These are phyloP conservation scores for Chlamydomonas reinhardtii DNA, from an alignment of 163 green algal species.

Conservation along the genomic window DNA sequence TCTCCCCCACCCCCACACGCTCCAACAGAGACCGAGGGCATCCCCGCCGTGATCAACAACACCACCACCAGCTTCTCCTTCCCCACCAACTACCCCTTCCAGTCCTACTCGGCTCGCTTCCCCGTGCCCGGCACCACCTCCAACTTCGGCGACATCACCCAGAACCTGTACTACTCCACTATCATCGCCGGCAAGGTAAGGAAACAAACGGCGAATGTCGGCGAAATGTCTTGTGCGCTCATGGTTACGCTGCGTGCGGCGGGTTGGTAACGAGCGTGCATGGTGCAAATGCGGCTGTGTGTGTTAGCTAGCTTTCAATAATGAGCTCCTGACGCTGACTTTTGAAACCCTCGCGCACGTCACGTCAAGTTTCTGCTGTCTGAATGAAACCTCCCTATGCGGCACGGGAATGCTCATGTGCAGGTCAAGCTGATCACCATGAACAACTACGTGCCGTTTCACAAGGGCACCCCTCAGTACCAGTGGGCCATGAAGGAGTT, in stretches of 20 bases:
- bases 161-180: slow-evolving; percentile 43
- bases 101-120: slow-evolving; percentile 53
- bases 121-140: slow-evolving; percentile 42
- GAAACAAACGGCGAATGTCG: too few relatives aligned
- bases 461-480: slow-evolving; percentile 63
- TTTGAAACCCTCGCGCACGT: too few relatives aligned
- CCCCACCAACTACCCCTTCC: slow-evolving; percentile 58
- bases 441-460: slow-evolving; percentile 73
- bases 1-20: background rate
- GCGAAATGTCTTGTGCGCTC: too few relatives aligned
- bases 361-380: too few relatives aligned
- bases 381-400: too few relatives aligned
- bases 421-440: slow-evolving; percentile 64
- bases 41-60: slow-evolving; percentile 60
- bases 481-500: slow-evolving; percentile 73
- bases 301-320: too few relatives aligned
- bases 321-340: too few relatives aligned
- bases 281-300: too few relatives aligned
- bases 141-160: slow-evolving; percentile 51
- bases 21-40: slow-evolving; percentile 23
- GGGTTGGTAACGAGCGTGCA: too few relatives aligned
- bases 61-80: slow-evolving; percentile 61
- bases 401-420: too few relatives aligned
- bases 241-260: too few relatives aligned
- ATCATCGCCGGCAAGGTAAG: slow-evolving; percentile 21